Percentiles rank a stretch among this genome's conserved stretches.
Conservation (phyloP, 805 yeast genomes). For the Nakazawaea peltata region DNA sequence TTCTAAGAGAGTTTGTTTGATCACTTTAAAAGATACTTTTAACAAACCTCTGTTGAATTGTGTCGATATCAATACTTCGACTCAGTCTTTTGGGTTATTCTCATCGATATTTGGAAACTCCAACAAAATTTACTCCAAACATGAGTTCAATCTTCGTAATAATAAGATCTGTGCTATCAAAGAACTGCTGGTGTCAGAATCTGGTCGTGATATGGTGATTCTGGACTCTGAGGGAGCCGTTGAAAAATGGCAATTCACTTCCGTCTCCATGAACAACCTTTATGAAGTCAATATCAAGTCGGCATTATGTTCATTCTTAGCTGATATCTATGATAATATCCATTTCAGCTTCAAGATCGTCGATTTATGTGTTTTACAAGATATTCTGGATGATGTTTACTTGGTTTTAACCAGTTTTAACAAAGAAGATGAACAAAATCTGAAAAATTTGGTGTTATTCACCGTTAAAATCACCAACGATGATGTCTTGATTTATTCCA, state of each 20-base stretch:
- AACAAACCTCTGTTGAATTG: slow-evolving; percentile 44
- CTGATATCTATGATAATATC: slow-evolving; percentile 41
- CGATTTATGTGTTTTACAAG: slow-evolving; percentile 48
- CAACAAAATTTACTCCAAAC: slow-evolving; percentile 12
- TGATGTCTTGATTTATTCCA: slow-evolving; percentile 49
- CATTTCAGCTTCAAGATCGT: slow-evolving; percentile 42
- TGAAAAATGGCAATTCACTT: slow-evolving; percentile 23
- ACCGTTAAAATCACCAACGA: slow-evolving; percentile 44
- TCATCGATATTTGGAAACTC: slow-evolving; percentile 12
- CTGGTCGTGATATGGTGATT: slow-evolving; percentile 34
- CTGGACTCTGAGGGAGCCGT: slow-evolving; percentile 39
- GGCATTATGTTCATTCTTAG: slow-evolving; percentile 11
- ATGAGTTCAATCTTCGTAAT: slow-evolving; percentile 14
- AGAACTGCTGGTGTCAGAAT: slow-evolving; percentile 39
- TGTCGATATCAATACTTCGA: slow-evolving; percentile 16
- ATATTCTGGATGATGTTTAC: slow-evolving; percentile 31
- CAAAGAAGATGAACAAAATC: slow-evolving; percentile 19
- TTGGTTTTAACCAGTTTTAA: slow-evolving; percentile 41
- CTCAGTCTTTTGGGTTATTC: slow-evolving; percentile 10
- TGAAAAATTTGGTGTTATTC: slow-evolving; percentile 37
- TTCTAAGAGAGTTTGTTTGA: slow-evolving; percentile 52
- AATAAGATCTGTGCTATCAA: slow-evolving; percentile 53
- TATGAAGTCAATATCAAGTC: slow-evolving; percentile 20
- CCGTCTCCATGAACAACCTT: slow-evolving; percentile 19
- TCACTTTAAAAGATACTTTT: slow-evolving; percentile 57